These are phyloP conservation scores for Aspergillus funiculosus DNA, from an alignment of 495 filamentous ascomycete genomes.

Conservation along the genomic window DNA sequence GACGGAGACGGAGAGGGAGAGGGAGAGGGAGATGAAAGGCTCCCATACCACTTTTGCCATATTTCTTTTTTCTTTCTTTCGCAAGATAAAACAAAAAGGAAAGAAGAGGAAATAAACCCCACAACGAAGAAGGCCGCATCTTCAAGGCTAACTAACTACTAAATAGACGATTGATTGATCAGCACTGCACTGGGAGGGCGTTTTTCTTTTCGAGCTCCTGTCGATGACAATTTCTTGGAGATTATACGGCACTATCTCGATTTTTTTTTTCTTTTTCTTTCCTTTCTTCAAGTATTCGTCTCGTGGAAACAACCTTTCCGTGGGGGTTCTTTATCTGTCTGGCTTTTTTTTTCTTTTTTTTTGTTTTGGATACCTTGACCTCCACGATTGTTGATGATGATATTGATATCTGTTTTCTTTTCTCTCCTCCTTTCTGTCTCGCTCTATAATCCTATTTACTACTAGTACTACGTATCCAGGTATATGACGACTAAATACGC, in stretches of 20 bases:
- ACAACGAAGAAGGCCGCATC: background rate
- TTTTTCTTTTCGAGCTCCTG: constrained; percentile 6
- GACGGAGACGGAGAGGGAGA: background rate
- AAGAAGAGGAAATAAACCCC: background rate
- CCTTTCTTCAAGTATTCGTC: background rate
- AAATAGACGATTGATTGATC: constrained; percentile 15
- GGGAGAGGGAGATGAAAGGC: background rate
- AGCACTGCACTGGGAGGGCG: constrained; percentile 22
- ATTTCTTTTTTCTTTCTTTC: background rate
- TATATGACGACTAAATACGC: too few species aligned
- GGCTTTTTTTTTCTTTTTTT: background rate
- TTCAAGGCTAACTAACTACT: constrained; percentile 1
- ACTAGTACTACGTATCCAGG: too few species aligned
- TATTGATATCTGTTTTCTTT: too few species aligned
- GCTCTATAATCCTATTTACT: too few species aligned
- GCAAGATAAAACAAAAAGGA: background rate
- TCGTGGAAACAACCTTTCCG: too few species aligned
- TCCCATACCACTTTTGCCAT: background rate
- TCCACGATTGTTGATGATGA: too few species aligned
- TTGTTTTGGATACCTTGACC: too few species aligned
- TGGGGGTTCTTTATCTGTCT: too few species aligned
- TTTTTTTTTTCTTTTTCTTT: constrained; percentile 6
- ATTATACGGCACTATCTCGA: background rate
- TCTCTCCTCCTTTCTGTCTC: too few species aligned
- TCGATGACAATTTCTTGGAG: constrained; percentile 1